Conservation (phyloP, 2,329 filamentous ascomycete genomes). For the Botrytis medusae region DNA sequence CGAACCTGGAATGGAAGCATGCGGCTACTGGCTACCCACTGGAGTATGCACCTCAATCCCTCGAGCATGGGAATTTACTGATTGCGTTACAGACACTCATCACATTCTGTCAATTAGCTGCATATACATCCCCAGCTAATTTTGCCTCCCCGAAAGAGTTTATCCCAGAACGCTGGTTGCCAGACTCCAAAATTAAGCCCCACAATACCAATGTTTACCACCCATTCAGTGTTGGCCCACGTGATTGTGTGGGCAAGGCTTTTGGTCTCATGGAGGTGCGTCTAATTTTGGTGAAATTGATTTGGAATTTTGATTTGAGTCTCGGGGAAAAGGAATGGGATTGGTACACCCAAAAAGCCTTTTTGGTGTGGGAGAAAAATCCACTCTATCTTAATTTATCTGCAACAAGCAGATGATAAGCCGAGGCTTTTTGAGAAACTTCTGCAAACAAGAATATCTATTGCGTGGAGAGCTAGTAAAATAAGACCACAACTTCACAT, state of each 20-base stretch:
- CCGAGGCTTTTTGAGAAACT: no score
- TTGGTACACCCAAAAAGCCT: neutral
- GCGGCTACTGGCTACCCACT: neutral
- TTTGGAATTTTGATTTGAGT: neutral
- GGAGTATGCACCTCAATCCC: neutral
- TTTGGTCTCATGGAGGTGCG: neutral
- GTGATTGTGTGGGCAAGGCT: neutral
- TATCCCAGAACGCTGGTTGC: neutral
- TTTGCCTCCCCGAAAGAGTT: neutral
- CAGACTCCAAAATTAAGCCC: neutral
- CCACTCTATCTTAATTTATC: neutral
- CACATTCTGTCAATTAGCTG: neutral
- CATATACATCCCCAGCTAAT: neutral
- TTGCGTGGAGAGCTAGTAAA: no score
- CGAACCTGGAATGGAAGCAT: conserved; percentile 12
- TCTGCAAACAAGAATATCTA: no score
- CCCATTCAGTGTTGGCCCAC: neutral
- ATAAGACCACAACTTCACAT: no score
- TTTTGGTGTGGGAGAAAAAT: neutral
- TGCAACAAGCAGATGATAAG: no score
- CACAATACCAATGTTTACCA: neutral
- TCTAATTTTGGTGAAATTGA: neutral
- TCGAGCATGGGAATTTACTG: no score
- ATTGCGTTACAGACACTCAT: neutral
- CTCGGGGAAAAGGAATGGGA: neutral